Base-by-base conservation (phyloP, 2,329 filamentous ascomycete species). In the Leptographium lundbergii region DNA sequence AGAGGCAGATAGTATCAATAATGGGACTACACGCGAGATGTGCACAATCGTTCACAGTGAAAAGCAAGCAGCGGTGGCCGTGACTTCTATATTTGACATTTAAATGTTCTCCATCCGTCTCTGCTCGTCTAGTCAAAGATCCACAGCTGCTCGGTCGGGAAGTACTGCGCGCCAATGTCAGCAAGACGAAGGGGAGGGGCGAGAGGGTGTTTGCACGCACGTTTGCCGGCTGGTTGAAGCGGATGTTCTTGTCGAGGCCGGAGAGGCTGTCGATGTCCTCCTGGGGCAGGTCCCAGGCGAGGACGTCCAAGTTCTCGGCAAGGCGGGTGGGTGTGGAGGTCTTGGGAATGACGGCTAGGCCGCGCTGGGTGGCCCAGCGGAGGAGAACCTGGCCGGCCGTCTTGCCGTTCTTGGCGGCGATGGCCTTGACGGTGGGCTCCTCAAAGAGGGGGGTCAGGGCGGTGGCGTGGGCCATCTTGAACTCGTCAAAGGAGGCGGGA, bases 341-440 rank as follows among this genome's bases (percentile, higher is more conserved):
- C 75, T 86, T 87, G 61, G 84, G 89, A 66, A 94, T 94, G 66
- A 94, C 87, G 54, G 88, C 87, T 59, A 94, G 77, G 36, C 84
- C 84, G 56, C 87, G 81, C 78, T 95, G 89, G 19, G 90, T 95
- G 25, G 89, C 84, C 91, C 91, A 96, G 66, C 90, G 82, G 65
- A 96, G 79, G 62, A 95, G 79, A 32, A 95, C 79, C 79, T 96
- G 90, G 19, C 88, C 87, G 7, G 89, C 79, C 10, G 85, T 84
- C 77, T 87, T 89, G 70, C 75, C 75, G 68, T 89, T 77, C 76
- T 88, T 90, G 67, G 78, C 71, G 22, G 89, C 85, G 62, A 91
- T 79, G 56, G 67, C 69, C 66, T 79, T 82, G 71, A 95, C 77
- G 57, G 78, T 73, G n/a, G 55, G 34, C 36, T 89, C 81, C 69